Percentiles rank a stretch among this genome's conserved stretches.
phyloP scores from a whole-genome alignment of 129 eudicot species.

The Sambucus nigra region DNA sequence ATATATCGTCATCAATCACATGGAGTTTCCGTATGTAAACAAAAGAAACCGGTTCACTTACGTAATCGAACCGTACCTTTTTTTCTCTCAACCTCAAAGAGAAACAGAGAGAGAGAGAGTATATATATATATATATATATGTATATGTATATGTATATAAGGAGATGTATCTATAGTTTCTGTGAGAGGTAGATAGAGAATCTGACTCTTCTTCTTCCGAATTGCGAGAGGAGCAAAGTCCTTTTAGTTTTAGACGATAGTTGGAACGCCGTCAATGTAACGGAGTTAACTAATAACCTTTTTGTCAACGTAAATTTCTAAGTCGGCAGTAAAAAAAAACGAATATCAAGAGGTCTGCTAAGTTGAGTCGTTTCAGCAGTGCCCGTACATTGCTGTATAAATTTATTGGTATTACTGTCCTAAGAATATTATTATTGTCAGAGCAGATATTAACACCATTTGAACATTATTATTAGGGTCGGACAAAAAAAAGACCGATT shows the following conservation, averaged over 20 bases:
- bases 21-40: not conserved
- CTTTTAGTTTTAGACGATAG: constrained; percentile 35
- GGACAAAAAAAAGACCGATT: too few species aligned
- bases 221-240: constrained; percentile 19
- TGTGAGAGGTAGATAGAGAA: constrained; percentile 16
- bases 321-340: too few species aligned
- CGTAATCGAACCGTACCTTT: constrained; percentile 38
- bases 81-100: constrained; percentile 17
- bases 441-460: too few species aligned
- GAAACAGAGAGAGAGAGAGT: constrained; percentile 12
- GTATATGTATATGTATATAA: constrained; percentile 6
- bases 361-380: too few species aligned
- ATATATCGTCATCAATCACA: constrained; percentile 6
- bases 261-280: constrained; percentile 31
- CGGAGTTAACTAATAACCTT: constrained; percentile 15
- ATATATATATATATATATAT: constrained; percentile 6
- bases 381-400: too few species aligned
- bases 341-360: too few species aligned
- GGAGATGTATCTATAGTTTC: too few species aligned
- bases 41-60: constrained; percentile 13
- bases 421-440: too few species aligned
- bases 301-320: too few species aligned
- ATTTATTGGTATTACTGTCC: too few species aligned
- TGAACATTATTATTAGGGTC: too few species aligned
- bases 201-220: constrained; percentile 34